A percentile compares a stretch with the other conserved stretches of the same genome.
These are phyloP conservation scores for Fraxinus latifolia DNA, from an alignment of 305 asterid species.

Conservation along the genomic window DNA sequence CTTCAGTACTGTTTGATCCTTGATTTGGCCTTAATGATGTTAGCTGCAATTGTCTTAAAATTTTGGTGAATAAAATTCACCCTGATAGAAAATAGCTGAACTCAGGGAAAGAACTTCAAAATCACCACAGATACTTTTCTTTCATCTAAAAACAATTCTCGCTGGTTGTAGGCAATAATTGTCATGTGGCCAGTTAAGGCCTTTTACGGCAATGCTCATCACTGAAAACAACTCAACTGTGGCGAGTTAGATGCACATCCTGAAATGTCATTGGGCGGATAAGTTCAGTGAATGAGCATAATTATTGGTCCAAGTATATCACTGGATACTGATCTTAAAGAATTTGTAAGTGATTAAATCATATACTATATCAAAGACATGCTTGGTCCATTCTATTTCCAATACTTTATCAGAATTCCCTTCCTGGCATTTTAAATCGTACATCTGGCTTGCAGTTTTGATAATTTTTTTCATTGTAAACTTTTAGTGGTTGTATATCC, in stretches of 20 bases:
- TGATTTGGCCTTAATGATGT: not conserved
- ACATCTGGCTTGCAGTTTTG: not conserved
- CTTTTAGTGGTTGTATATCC: not conserved
- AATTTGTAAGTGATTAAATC: not conserved
- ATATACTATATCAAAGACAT: not conserved
- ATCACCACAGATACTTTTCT: not conserved
- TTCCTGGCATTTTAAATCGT: not conserved
- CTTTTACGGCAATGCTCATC: not conserved
- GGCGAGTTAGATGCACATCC: not conserved
- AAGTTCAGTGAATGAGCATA: not conserved
- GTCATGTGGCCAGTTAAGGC: not conserved
- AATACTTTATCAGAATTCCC: not conserved
- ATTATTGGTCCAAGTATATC: not conserved
- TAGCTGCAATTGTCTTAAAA: constrained; percentile 3
- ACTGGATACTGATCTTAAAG: not conserved
- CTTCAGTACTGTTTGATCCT: not conserved
- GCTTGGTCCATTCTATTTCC: not conserved
- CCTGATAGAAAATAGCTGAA: not conserved
- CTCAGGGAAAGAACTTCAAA: not conserved
- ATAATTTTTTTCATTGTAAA: not conserved
- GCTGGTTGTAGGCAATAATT: not conserved
- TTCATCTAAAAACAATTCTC: not conserved
- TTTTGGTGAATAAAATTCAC: not conserved
- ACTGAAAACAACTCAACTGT: not conserved
- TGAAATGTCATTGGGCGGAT: not conserved